Evolutionary conservation across 306 rosid species (phyloP).

Genomic region (Inga oerstediana): DNA sequence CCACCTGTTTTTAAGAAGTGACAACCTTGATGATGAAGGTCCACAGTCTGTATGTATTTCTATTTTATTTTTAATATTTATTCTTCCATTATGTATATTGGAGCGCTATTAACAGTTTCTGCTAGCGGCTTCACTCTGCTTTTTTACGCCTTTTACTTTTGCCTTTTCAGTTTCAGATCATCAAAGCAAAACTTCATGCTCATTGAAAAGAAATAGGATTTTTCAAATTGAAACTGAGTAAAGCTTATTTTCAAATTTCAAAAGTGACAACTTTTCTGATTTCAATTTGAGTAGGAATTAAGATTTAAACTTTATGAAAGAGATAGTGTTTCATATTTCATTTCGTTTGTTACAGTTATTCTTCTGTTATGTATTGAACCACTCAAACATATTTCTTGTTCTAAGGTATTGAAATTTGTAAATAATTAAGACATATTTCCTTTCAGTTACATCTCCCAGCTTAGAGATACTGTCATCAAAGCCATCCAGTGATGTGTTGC

Average conservation of each 20-base stretch:
- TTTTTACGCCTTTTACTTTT: neutral
- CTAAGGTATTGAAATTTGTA: neutral
- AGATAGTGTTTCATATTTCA: neutral
- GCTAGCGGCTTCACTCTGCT: neutral
- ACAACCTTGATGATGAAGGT: neutral
- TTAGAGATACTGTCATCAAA: constrained; percentile 52
- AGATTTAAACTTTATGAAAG: neutral
- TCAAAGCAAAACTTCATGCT: neutral
- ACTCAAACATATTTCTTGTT: neutral
- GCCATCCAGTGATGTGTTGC: constrained; percentile 37
- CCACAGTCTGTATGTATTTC: no score
- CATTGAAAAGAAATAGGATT: neutral
- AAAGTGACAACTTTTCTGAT: constrained; percentile 52
- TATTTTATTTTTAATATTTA: no score
- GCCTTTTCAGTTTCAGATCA: neutral
- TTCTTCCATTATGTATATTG: neutral
- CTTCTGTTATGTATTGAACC: neutral
- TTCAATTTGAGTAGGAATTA: neutral
- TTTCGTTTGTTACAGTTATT: neutral
- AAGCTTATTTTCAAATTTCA: neutral
- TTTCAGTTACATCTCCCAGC: constrained; percentile 65
- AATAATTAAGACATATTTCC: constrained; percentile 36
- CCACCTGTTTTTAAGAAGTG: neutral
- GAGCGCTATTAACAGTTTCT: neutral
- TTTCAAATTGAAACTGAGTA: neutral